Evolutionary conservation across 2,329 filamentous ascomycete genomes (phyloP).

Genomic region (Epicoccum nigrum): DNA sequence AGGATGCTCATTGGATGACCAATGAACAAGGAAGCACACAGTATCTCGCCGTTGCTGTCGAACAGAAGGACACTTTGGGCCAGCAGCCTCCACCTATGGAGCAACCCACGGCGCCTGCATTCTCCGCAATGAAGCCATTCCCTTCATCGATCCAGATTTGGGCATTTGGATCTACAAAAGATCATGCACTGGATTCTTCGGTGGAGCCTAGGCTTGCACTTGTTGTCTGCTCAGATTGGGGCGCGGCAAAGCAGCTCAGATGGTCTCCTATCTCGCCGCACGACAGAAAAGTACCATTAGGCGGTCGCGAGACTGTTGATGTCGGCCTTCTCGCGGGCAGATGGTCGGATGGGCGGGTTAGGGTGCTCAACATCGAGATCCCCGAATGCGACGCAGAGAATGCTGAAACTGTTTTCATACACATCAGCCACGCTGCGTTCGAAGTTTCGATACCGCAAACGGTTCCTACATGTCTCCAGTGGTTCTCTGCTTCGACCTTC

Average conservation of each 20-base stretch:
- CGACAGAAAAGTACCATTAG: constrained; percentile 26
- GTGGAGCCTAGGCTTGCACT: constrained; percentile 54
- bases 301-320: constrained; percentile 37
- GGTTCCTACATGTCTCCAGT: constrained; percentile 62
- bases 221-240: constrained; percentile 64
- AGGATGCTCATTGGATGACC: constrained; percentile 56
- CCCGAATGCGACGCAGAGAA: constrained; percentile 14
- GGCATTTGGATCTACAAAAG: constrained; percentile 55
- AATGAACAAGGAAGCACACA: constrained; percentile 55
- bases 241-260: constrained; percentile 59
- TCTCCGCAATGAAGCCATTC: constrained; percentile 56
- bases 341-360: constrained; percentile 63
- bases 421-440: constrained; percentile 57
- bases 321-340: constrained; percentile 63
- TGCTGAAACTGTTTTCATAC: constrained; percentile 41
- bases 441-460: constrained; percentile 57
- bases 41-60: constrained; percentile 60
- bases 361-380: constrained; percentile 59
- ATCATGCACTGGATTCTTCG: constrained; percentile 52
- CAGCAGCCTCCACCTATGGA: constrained; percentile 37
- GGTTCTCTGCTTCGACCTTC: constrained; percentile 62
- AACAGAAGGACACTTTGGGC: constrained; percentile 27
- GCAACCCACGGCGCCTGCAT: constrained; percentile 53
- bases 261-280: constrained; percentile 60
- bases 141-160: constrained; percentile 64